Evolutionary conservation across 768 basidiomycete species (phyloP), one percentile per base, ranked within the genome.

Genomic region (Pulveroboletus sp.): DNA sequence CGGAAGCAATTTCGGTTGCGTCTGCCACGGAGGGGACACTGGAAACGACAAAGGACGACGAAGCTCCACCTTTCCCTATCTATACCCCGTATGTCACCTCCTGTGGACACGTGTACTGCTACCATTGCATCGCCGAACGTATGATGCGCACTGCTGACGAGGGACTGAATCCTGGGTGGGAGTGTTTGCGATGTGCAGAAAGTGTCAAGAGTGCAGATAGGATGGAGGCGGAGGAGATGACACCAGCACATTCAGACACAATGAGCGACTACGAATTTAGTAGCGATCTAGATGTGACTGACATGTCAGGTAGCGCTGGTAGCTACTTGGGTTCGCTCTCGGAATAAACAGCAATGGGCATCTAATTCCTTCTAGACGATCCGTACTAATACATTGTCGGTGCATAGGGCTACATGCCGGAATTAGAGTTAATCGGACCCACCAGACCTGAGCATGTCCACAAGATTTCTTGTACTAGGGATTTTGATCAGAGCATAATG

Each of bases 61-160:
- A 68, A 21, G 75, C 74, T 47, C 75, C 79, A 21, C 78, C 82
- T 5, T 73, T 82, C 60, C 86, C 90, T 3, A 80, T 95, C 54
- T 76, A 86, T 60, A 86, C 82, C 39, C 85, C 94, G 0, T 97
- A 95, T 63, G 70, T 86, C 43, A 83, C 92, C 31, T 83, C 84
- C 28, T 93, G 89, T 54, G 85, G 82, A 7, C 92, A 96, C 63
- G 66, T 80, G 13, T 99, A 94, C 70, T 98, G 96, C 69, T 99
- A 97, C 67, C 84, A 86, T 58, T 99, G 96, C 69, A 76, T 98
- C 37, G 80, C 90, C 13, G 88, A 89, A 62, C 82, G 83, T 53
- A 79, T 97, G 73, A 76, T 90, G 60, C 82, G 78, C 32, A 77
- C 78, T 6, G 82, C 80, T 5, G 85, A 86, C 52, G 89, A 86